These are phyloP conservation scores for Ramalina peruviana DNA, from an alignment of 495 filamentous ascomycete genomes.

Conservation along the genomic window DNA sequence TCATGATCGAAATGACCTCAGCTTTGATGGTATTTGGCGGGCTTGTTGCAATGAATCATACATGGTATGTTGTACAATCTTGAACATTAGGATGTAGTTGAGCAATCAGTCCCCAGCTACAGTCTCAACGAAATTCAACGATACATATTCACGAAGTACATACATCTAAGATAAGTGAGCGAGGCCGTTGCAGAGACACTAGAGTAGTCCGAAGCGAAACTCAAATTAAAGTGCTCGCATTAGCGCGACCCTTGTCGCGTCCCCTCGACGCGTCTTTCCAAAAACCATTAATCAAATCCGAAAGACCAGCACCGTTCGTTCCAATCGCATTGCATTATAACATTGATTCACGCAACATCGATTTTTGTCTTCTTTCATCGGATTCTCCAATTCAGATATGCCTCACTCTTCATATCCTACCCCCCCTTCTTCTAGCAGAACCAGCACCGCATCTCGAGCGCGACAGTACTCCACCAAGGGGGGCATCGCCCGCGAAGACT, in stretches of 20 bases:
- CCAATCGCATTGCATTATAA: background rate
- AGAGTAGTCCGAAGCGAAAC: too few species aligned
- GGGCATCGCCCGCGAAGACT: conserved; percentile 65
- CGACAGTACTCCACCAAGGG: conserved; percentile 49
- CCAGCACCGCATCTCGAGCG: conserved; percentile 29
- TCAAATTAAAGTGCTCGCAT: conserved; percentile 14
- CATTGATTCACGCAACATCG: background rate
- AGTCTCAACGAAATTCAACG: too few species aligned
- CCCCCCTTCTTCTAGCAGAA: background rate
- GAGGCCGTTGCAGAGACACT: too few species aligned
- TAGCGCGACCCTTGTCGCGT: conserved; percentile 10
- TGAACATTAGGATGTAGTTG: too few species aligned
- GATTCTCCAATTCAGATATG: conserved; percentile 10
- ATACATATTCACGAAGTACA: too few species aligned
- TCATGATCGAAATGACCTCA: background rate
- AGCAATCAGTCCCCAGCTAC: too few species aligned
- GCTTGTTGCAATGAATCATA: background rate
- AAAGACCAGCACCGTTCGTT: background rate
- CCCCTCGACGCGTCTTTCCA: conserved; percentile 5
- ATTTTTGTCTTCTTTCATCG: background rate
- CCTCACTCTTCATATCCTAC: conserved; percentile 13
- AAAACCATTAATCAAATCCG: background rate
- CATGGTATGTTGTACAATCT: too few species aligned
- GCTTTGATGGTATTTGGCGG: background rate
- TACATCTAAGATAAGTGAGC: too few species aligned